phyloP scores from a whole-genome alignment of 2,329 filamentous ascomycete species.

The Coccinonectria pachysandricola region DNA sequence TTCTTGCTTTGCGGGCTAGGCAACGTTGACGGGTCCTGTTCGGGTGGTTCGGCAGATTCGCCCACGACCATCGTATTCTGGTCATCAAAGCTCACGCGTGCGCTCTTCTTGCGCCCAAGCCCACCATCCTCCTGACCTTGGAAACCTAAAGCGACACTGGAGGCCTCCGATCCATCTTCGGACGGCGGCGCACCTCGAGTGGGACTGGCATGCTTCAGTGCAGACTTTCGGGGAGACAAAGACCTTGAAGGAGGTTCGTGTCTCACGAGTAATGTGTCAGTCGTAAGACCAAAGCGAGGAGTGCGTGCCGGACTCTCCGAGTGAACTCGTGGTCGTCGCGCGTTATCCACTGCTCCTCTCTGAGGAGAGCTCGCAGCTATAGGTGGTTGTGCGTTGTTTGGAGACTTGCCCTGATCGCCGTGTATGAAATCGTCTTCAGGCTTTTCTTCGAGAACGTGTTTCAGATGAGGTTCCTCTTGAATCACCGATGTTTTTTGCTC shows the following conservation, averaged over 20 bases:
- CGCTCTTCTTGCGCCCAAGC: constrained; percentile 48
- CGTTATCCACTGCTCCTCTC: too few relatives aligned
- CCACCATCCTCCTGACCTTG: constrained; percentile 26
- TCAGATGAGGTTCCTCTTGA: too few relatives aligned
- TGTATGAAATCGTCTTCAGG: too few relatives aligned
- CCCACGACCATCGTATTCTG: constrained; percentile 45
- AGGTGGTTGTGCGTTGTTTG: too few relatives aligned
- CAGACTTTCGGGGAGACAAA: constrained; percentile 67
- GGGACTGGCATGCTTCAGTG: constrained; percentile 54
- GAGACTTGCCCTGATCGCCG: too few relatives aligned
- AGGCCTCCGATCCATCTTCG: constrained; percentile 36
- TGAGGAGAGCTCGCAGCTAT: too few relatives aligned
- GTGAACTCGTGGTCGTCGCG: constrained; percentile 25
- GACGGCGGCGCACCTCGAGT: constrained; percentile 42
- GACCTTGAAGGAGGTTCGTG: constrained; percentile 63
- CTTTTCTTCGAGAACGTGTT: too few relatives aligned
- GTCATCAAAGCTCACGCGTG: constrained; percentile 72
- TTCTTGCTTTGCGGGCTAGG: constrained; percentile 29
- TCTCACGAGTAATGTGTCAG: constrained; percentile 45
- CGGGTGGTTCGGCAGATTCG: constrained; percentile 29
- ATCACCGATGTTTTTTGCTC: too few relatives aligned
- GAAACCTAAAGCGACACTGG: constrained; percentile 18
- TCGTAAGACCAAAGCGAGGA: constrained; percentile 53
- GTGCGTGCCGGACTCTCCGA: constrained; percentile 56
- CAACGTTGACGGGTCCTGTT: constrained; percentile 29